A percentile compares a stretch with the other conserved stretches of the same genome.
Conservation (phyloP, 345 rosid genomes). For the Geranium brycei region DNA sequence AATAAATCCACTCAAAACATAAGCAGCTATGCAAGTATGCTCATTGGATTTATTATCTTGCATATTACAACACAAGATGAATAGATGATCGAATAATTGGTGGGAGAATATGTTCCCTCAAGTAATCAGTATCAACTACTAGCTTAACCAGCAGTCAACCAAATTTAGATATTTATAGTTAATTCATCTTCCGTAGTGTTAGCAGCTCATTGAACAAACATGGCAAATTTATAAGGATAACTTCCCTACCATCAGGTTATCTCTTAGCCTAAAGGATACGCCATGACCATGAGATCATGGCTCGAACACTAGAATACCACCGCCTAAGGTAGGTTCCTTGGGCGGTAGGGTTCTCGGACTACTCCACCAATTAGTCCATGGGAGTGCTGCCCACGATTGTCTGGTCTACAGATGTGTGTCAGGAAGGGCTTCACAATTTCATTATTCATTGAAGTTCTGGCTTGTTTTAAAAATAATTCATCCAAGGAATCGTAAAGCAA, state of each 20-base stretch:
- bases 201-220: neutral
- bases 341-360: too few species aligned
- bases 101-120: neutral
- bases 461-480: too few species aligned
- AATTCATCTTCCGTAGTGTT: neutral
- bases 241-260: neutral
- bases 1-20: conserved; percentile 1
- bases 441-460: too few species aligned
- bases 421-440: too few species aligned
- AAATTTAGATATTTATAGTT: neutral
- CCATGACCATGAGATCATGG: too few species aligned
- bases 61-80: neutral
- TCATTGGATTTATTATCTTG: conserved; percentile 2
- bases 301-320: too few species aligned
- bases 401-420: too few species aligned
- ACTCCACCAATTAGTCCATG: too few species aligned
- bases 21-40: neutral
- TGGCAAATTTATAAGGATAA: neutral
- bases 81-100: too few species aligned
- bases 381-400: too few species aligned
- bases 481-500: neutral
- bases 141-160: neutral
- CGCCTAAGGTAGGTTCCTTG: too few species aligned
- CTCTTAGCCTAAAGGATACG: too few species aligned
- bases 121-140: neutral